Base-by-base conservation (phyloP, 176 grass and related monocot species). In the Guadua angustifolia region DNA sequence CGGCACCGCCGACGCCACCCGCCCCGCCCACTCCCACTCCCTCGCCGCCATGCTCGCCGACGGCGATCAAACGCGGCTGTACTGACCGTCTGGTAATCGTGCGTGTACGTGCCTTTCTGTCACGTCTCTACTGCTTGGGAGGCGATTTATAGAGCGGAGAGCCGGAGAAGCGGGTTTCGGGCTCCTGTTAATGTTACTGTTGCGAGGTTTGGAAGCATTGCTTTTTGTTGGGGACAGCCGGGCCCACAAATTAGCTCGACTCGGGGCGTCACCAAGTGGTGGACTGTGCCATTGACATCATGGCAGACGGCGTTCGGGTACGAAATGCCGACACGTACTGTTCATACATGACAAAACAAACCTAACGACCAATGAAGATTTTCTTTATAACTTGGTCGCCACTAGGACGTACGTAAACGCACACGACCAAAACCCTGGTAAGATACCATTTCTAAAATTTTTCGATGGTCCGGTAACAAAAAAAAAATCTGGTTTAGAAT, bases 21-120 rank as follows among this genome's bases (percentile, higher is more conserved):
- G 57, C 14, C 86, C 90, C 24, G 80, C 81, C 92, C 92, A 94
- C 33, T 85, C 82, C 89, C 52, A 73, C 79, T 42, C 72, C 45
- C 1, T n/a, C 51, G 12, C 49, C 65, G 46, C 64, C 78, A 80
- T 80, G 62, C 12, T 19, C 46, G 39, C 11, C 13, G 13, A 26
- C 11, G 24, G 11, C 22, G 22, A 14, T 2, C 69, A 44, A 2
- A 33, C 26, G 73, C 5, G 10, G 6, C 18, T 22, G 1, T n/a
- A 49, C 47, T 49, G 47, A 10, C n/a, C 16, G 32, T 4, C 73
- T 35, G 21, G 7, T 13, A 33, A 53, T 17, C 13, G 71, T 2
- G 40, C 9, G 5, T 15, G 25, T 15, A 5, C 10, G 25, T 38
- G 25, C 9, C 9, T 26, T 15, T 10, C 5, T 16, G 25, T 15